Base-by-base conservation (phyloP, 352 stramenopile genomes). In the Phytophthora pluvialis region DNA sequence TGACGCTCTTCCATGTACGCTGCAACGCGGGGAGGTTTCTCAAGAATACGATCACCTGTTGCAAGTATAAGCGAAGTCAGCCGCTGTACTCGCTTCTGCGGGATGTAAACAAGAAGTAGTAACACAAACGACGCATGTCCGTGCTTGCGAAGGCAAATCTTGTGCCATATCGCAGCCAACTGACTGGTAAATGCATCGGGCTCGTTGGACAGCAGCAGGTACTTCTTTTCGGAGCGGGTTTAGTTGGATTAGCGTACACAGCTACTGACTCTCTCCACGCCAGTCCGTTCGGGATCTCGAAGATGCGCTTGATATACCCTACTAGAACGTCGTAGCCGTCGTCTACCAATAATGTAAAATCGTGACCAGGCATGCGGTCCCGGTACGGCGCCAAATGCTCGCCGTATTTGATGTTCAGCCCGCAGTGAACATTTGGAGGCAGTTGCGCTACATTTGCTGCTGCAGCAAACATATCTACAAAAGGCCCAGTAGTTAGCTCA, bases 61-160 rank as follows among this genome's bases (percentile, higher is more conserved):
- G 21, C 54, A 2, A 31, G 54, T 9, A 43, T 18, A 15, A 40
- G 54, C 8, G 54, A 54, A 21, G 54, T 62, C 21, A 54, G 15
- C 0, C 54, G 18, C 12, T 54, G 38, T 11, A 29, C 11, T 28
- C 15, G 29, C 31, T 6, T 1, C 12, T 35, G 52, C 4, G 36
- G 36, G 18, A 43, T 8, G 36, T 43, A 43, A 7, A 55, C 21
- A 31, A 44, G 51, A 13, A 55, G 6, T n/a, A 44, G 5, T 4
- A 64, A 18, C 25, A 48, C 35, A 21, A 64, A 64, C 3, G 43
- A 9, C 4, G 43, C 54, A 7, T 62, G 43, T 0, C 43, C 42
- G 15, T 40, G 42, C 13, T 54, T 59, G 5, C 39, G n/a, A 5
- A 45, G 16, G 6, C 16, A 5, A 35, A 11, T 1, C 31, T 35